Evolutionary conservation across 2,329 filamentous ascomycete genomes (phyloP), one percentile per base, ranked within the genome.

Genomic region (Colletotrichum graminicola): DNA sequence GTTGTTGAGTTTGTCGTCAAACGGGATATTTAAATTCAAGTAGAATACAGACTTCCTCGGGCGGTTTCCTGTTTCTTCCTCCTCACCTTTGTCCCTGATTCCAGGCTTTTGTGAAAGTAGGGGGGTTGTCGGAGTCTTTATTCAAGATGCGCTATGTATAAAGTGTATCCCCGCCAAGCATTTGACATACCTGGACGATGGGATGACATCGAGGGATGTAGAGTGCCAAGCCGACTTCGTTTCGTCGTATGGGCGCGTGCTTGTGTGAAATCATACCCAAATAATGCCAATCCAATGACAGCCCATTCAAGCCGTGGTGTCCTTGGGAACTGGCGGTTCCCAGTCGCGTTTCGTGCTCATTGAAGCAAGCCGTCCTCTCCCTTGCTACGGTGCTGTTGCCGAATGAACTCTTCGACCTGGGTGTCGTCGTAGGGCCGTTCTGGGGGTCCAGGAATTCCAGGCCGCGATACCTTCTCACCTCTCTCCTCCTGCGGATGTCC

Each of bases 401-500:
- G 81, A 41, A 89, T 78, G 71, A 88, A 88, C 36, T 87, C 84
- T 72, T 86, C 85, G 61, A 89, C 87, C 74, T 85, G 82, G 6
- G 75, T 64, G 73, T 88, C 86, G 66, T 88, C 82, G 29, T 79
- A 73, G 0, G 85, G 86, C 18, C 85, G 79, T 14, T 82, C 74
- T 3, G 85, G 86, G 18, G 82, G 82, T 3, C 80, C 83, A 1
- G 78, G 71, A 18, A 76, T 43, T 2, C 80, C 83, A 1, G 78
- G 71, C 12, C 76, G 36, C 7, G 68, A 63, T 2, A 74, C 41
- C 10, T 75, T 62, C 5, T 72, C 59, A 49, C 73, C 68, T 11
- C 72, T 65, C 11, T 78, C 69, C 59, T 78, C 75, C 47, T 81
- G 76, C 45, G 80, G 75, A 18, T 76, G 74, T 21, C 82, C 83